Evolutionary conservation across 1,139 yeast species (phyloP).

Genomic region (Martiniozyma asiatica): DNA sequence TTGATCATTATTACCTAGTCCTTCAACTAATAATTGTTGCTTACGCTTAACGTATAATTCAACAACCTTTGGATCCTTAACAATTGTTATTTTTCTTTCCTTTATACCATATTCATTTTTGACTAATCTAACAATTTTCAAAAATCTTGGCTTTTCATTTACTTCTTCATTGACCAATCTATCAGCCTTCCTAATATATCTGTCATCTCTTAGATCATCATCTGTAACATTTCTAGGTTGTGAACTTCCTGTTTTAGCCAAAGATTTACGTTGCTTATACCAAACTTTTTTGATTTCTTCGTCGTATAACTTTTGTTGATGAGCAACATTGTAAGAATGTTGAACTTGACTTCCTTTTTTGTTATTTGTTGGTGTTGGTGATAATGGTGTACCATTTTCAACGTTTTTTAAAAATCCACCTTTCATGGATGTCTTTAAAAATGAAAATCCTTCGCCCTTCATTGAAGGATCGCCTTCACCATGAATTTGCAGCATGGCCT

Average conservation of each 20-base stretch:
- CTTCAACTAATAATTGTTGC: slow-evolving; percentile 52
- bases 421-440: slow-evolving; percentile 84
- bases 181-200: slow-evolving; percentile 23
- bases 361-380: slow-evolving; percentile 4
- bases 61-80: slow-evolving; percentile 77
- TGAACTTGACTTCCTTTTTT: slow-evolving; percentile 20
- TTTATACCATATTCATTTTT: slow-evolving; percentile 79
- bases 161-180: slow-evolving; percentile 29
- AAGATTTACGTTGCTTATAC: slow-evolving; percentile 69
- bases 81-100: slow-evolving; percentile 68
- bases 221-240: slow-evolving; percentile 24
- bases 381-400: slow-evolving; percentile 7
- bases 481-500: slow-evolving; percentile 89
- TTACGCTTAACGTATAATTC: slow-evolving; percentile 75
- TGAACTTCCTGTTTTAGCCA: slow-evolving; percentile 27
- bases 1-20: slow-evolving; percentile 31
- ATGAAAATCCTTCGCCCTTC: slow-evolving; percentile 82
- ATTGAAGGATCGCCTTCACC: slow-evolving; percentile 98
- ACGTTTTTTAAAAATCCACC: slow-evolving; percentile 58
- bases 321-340: slow-evolving; percentile 67
- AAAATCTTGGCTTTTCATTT: slow-evolving; percentile 31
- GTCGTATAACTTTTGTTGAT: slow-evolving; percentile 87
- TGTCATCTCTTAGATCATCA: slow-evolving; percentile 23
- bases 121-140: slow-evolving; percentile 68
- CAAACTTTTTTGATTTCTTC: slow-evolving; percentile 84